phyloP scores from a whole-genome alignment of 768 basidiomycete genomes.

The Flagelloscypha sp. region DNA sequence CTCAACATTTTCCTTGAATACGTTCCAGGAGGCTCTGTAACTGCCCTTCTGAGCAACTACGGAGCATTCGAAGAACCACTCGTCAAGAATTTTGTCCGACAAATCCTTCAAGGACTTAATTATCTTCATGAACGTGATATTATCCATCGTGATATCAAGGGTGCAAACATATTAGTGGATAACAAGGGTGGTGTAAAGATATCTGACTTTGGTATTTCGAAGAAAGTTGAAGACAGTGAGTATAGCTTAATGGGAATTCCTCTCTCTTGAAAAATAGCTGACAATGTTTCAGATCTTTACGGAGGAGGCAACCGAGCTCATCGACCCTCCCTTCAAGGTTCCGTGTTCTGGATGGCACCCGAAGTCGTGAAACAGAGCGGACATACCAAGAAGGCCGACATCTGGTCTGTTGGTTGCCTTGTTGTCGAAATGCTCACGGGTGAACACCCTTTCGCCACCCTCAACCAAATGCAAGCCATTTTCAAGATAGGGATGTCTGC shows the following conservation, averaged over 20 bases:
- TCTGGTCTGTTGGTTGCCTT: constrained; percentile 93
- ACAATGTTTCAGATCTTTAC: constrained; percentile 35
- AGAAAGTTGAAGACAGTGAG: constrained; percentile 95
- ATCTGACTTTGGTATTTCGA: constrained; percentile 94
- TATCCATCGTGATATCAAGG: constrained; percentile 98
- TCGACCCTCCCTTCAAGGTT: constrained; percentile 91
- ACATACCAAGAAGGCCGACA: constrained; percentile 88
- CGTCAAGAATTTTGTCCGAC: constrained; percentile 87
- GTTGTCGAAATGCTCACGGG: constrained; percentile 97
- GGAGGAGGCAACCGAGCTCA: constrained; percentile 71
- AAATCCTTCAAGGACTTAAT: constrained; percentile 81
- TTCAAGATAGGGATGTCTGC: constrained; percentile 95
- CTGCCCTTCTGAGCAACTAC: constrained; percentile 80
- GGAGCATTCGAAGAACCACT: constrained; percentile 92
- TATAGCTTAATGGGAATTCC: constrained; percentile 15
- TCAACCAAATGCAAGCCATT: constrained; percentile 99
- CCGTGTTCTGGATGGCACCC: constrained; percentile 99
- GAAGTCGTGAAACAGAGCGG: constrained; percentile 96
- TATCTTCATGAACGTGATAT: constrained; percentile 92
- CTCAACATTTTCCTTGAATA: constrained; percentile 98
- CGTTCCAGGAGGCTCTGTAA: constrained; percentile 91
- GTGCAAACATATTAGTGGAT: constrained; percentile 95
- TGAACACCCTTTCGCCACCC: constrained; percentile 90
- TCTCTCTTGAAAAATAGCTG: constrained; percentile 1
- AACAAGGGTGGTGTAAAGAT: constrained; percentile 98